Base-by-base conservation (phyloP, 257 asterid species). In the Solanum okadae region DNA sequence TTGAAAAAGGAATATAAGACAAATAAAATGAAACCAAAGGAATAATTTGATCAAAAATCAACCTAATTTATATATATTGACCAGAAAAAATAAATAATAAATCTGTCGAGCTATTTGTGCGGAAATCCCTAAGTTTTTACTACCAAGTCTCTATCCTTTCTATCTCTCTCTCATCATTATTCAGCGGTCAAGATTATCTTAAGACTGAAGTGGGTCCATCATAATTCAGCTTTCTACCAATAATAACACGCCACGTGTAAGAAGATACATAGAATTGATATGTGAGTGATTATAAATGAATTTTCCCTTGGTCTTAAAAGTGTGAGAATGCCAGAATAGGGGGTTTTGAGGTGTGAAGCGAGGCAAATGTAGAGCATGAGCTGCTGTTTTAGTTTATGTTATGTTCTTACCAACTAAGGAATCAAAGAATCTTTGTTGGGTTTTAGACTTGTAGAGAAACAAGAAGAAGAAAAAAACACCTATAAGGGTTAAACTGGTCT, bases 401-500 rank as follows among this genome's bases (percentile, higher is more conserved):
- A 40, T 78, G 63, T 79, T 75, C 83, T 90, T 90, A 86, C 91
- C 88, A 88, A 87, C 90, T 92, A 86, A 81, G 89, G 86, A 88
- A 89, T 85, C 89, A 90, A 89, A 87, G 92, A 72, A 87, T 91
- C 91, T 89, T 87, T 56, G 81, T 86, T 79, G 86, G 89, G 87
- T 84, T 84, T 84, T 63, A 91, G 84, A 49, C 68, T 52, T 34
- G 65, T 71, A 44, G 85, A 20, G 72, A 40, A 35, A 40, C 63
- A 56, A 38, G 78, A 59, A 23, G 81, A 81, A 81, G 40, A 73
- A 22, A 22, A 22, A 59, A 29, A 29, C 1, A 65, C 27, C 85
- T 38, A 27, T 63, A 79, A 44, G 65, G 38, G 67, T 79, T 23
- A 46, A 70, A 75, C 49, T 11, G 65, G 73, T 86, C 42, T 52